phyloP scores from a whole-genome alignment of 257 asterid genomes.

The Solanum gandarillasii region DNA sequence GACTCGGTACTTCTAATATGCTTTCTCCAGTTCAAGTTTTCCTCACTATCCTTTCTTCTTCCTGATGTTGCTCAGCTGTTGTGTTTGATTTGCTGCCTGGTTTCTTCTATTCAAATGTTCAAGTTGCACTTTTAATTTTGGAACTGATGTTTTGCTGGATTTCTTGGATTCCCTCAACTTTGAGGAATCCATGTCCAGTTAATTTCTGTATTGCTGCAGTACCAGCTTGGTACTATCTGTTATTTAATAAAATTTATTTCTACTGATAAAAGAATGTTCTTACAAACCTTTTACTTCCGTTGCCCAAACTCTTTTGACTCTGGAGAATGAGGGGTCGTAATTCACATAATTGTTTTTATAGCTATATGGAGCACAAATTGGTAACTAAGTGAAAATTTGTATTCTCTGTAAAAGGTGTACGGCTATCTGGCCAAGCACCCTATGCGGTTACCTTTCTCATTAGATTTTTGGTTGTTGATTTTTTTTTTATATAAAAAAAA shows the following conservation, averaged over 20 bases:
- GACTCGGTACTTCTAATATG: constrained; percentile 51
- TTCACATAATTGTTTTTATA: neutral
- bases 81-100: neutral
- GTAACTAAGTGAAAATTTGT: neutral
- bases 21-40: neutral
- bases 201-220: neutral
- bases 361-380: neutral
- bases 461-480: neutral
- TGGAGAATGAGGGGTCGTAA: neutral
- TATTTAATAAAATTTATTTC: neutral
- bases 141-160: neutral
- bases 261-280: neutral
- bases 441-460: neutral
- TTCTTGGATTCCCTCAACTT: neutral
- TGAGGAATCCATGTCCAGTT: neutral
- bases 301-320: neutral
- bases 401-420: neutral
- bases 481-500: too few species aligned
- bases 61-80: neutral
- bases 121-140: neutral
- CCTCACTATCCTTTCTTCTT: neutral
- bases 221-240: neutral
- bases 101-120: neutral
- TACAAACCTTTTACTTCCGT: neutral
- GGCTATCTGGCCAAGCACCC: neutral